Conservation (phyloP, 495 filamentous ascomycete species). For the Bacidia gigantensis region DNA sequence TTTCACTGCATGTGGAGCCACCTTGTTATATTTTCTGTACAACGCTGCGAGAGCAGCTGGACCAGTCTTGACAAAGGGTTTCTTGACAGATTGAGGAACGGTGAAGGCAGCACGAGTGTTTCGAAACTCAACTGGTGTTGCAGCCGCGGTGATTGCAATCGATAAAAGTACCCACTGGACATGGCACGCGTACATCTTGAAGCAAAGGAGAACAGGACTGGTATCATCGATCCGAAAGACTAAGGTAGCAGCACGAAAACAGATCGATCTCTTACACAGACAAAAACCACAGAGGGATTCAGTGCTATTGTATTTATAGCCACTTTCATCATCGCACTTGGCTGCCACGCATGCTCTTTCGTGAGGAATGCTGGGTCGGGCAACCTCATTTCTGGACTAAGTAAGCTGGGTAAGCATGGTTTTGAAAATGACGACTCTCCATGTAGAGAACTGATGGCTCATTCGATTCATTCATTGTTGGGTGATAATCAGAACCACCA, state of each 20-base stretch:
- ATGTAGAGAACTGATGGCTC: too few relatives aligned
- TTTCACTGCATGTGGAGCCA: conserved; percentile 29
- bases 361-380: not conserved
- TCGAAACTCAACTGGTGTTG: conserved; percentile 8
- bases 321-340: not conserved
- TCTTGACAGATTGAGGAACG: conserved; percentile 26
- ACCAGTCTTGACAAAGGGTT: conserved; percentile 26
- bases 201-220: not conserved
- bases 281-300: not conserved
- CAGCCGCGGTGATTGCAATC: not conserved
- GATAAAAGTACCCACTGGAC: not conserved
- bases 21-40: conserved; percentile 32
- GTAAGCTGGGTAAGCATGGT: too few relatives aligned
- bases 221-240: not conserved
- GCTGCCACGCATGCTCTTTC: not conserved
- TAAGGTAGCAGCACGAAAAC: not conserved
- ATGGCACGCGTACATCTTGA: not conserved
- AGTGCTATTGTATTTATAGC: not conserved
- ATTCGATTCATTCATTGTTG: too few relatives aligned
- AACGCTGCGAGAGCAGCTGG: conserved; percentile 29
- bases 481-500: too few relatives aligned
- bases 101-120: conserved; percentile 26
- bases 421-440: too few relatives aligned
- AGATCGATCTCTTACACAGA: not conserved
- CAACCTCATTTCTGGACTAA: too few relatives aligned